phyloP scores from a whole-genome alignment of 2,329 filamentous ascomycete species.

The Huntiella abstrusa region DNA sequence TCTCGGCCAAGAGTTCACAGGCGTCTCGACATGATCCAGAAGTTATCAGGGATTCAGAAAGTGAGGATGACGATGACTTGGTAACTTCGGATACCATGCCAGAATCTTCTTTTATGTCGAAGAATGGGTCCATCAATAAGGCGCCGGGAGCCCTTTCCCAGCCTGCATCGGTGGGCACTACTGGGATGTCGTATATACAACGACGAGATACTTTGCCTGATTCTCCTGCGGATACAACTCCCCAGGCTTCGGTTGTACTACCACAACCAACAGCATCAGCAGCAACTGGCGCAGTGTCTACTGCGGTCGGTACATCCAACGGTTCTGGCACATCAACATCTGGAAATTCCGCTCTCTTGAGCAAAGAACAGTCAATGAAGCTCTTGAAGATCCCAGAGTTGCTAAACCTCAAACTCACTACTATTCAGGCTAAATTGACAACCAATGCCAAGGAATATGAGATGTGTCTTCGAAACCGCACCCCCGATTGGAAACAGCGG shows the following conservation, averaged over 20 bases:
- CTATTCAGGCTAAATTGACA: slow-evolving; percentile 22
- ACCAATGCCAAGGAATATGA: slow-evolving; percentile 29
- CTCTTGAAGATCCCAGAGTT: slow-evolving; percentile 17
- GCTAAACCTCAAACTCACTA: slow-evolving; percentile 23
- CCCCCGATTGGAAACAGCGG: slow-evolving; percentile 26
- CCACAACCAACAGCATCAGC: not conserved
- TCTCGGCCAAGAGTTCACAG: slow-evolving; percentile 2
- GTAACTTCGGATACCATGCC: not conserved
- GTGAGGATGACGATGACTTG: slow-evolving; percentile 19
- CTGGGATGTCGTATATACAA: too few species aligned
- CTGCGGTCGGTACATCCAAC: too few species aligned
- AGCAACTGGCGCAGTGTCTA: not conserved
- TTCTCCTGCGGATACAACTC: not conserved
- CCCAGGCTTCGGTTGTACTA: slow-evolving; percentile 1
- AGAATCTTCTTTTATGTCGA: too few species aligned
- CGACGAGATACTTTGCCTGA: too few species aligned
- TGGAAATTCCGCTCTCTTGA: too few species aligned
- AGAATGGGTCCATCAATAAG: too few species aligned
- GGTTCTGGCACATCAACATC: too few species aligned
- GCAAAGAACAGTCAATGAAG: not conserved
- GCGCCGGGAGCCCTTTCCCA: too few species aligned
- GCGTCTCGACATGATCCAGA: slow-evolving; percentile 17
- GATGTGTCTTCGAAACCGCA: slow-evolving; percentile 22
- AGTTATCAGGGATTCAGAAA: slow-evolving; percentile 37
- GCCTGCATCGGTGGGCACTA: too few species aligned